These are phyloP conservation scores for Crithidia bombi DNA, from an alignment of 208 protist species.

Conservation along the genomic window DNA sequence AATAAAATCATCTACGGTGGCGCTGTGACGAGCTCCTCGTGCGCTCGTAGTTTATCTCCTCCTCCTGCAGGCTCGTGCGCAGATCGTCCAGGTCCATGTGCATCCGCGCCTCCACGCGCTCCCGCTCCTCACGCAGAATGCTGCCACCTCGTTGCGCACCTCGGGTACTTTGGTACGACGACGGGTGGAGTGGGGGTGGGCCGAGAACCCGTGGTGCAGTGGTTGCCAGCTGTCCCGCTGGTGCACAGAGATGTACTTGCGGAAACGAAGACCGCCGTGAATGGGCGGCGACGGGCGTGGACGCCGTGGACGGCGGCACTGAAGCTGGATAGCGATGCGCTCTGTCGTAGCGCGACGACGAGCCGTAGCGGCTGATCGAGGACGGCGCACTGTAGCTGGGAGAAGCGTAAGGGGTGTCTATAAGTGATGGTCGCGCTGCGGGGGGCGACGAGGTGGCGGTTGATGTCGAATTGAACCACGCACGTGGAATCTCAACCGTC, in stretches of 20 bases:
- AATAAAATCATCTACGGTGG: neutral
- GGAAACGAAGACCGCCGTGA: slow-evolving; percentile 4
- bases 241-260: neutral
- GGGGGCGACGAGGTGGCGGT: neutral
- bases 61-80: slow-evolving; percentile 50
- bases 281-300: neutral
- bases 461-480: neutral
- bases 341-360: neutral
- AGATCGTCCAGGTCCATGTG: slow-evolving; percentile 60
- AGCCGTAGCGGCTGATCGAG: slow-evolving; percentile 1
- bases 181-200: slow-evolving; percentile 6
- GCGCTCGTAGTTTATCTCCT: slow-evolving; percentile 27
- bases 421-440: neutral
- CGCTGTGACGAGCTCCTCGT: slow-evolving; percentile 2
- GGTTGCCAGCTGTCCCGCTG: neutral
- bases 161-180: neutral
- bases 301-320: neutral
- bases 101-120: slow-evolving; percentile 53
- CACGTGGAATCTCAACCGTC: too few species aligned
- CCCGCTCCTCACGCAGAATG: slow-evolving; percentile 69
- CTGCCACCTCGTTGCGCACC: slow-evolving; percentile 25
- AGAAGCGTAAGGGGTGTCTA: neutral
- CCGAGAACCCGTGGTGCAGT: neutral
- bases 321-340: neutral
- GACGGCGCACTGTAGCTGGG: neutral